Base-by-base conservation (phyloP, 1,139 yeast species). In the Yamadazyma buinensis region DNA sequence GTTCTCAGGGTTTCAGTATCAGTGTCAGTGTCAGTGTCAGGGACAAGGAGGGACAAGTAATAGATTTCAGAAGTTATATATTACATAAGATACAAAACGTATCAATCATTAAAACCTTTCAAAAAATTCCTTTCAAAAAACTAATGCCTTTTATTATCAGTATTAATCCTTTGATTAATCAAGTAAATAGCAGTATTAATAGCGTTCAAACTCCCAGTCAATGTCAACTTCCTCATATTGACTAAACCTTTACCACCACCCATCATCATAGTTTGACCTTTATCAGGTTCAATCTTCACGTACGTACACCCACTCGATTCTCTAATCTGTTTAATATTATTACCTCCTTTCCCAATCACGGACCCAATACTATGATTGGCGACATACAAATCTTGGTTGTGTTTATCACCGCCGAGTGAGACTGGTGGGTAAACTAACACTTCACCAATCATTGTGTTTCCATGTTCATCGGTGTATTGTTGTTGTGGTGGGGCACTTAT, bases 271-370 rank as follows among this genome's bases (percentile, higher is more conserved):
- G 72, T 61, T 47, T 67, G 73, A 36, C 67, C 67, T 43, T 55
- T 63, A 47, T 69, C 75, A 2, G 75, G 74, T 44, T 75, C 82
- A 35, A 87, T 81, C 46, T 79, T 77, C 18, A 87, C 86, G 38
- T 82, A 80, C 26, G 87, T 75, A 32, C 76, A 70, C 2, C 95
- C 92, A 29, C 92, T 79, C 32, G 77, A 69, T 43, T 80, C 83
- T 46, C 95, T 75, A 30, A 87, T 81, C 42, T 84, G 87, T 51
- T 81, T 84, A 39, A 87, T 83, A 49, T 81, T 84, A 50, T 80
- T 77, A 18, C 96, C 96, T 26, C 87, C 87, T 58, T 81, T 84
- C 7, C 96, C 96, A 44, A 87, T 87, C 15, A 87, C 83, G 25
- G 86, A 77, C 0, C 96, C 96, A 32, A 86, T 90, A 56, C 72